Percentiles rank a stretch among this genome's conserved stretches.
Evolutionary conservation across 441 rosid genomes (phyloP).

Genomic region (Francoa sonchifolia): DNA sequence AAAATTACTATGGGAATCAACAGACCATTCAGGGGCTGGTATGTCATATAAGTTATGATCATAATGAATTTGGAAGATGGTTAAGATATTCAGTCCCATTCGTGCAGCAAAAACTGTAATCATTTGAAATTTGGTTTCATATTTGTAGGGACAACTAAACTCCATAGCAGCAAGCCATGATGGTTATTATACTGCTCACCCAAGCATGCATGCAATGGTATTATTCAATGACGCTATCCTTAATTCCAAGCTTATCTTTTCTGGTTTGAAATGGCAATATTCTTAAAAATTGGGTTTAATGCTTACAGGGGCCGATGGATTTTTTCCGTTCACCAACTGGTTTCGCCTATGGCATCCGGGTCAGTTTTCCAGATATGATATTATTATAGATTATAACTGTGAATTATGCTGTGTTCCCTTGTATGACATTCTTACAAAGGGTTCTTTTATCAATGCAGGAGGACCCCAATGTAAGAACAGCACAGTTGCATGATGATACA

Average conservation of each 20-base stretch:
- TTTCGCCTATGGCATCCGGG: constrained; percentile 59
- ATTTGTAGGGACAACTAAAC: constrained; percentile 39
- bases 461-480: constrained; percentile 45
- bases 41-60: constrained; percentile 9
- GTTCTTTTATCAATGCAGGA: constrained; percentile 26
- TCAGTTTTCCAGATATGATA: constrained; percentile 13
- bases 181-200: constrained; percentile 34
- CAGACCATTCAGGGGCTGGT: constrained; percentile 44
- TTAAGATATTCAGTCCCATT: too few relatives aligned
- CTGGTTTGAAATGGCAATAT: too few relatives aligned
- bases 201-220: constrained; percentile 45
- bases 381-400: too few relatives aligned
- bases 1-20: constrained; percentile 46
- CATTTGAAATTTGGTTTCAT: constrained; percentile 8
- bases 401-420: too few relatives aligned
- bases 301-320: constrained; percentile 50
- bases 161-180: constrained; percentile 38
- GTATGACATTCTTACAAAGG: too few relatives aligned
- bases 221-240: too few relatives aligned
- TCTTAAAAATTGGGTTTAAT: too few relatives aligned
- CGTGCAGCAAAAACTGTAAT: too few relatives aligned
- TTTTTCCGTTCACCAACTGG: constrained; percentile 47
- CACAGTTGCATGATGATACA: constrained; percentile 41
- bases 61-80: too few relatives aligned
- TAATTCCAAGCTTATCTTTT: too few relatives aligned